A percentile compares a stretch with the other conserved stretches of the same genome.
Evolutionary conservation across 2,329 filamentous ascomycete genomes (phyloP).

Genomic region (Trichoderma harzianum): DNA sequence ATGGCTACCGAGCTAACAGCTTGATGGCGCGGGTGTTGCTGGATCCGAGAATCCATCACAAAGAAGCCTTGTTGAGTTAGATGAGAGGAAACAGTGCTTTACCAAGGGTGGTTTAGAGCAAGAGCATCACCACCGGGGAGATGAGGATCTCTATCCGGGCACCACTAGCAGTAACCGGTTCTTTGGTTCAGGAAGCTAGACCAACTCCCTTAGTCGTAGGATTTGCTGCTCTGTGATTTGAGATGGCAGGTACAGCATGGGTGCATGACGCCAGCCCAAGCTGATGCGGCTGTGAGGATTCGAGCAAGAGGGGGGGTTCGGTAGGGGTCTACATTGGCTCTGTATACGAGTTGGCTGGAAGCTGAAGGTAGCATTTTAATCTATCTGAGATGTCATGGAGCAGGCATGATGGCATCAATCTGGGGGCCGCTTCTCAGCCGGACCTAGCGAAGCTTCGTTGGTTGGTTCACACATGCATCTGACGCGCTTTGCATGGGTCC

Average conservation of each 20-base stretch:
- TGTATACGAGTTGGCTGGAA: not conserved
- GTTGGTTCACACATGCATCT: not conserved
- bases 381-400: not conserved
- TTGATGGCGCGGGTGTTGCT: not conserved
- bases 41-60: not conserved
- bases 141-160: constrained; percentile 1
- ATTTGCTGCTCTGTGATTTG: not conserved
- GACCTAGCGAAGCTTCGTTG: not conserved
- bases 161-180: not conserved
- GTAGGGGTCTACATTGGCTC: not conserved
- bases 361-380: not conserved
- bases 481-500: not conserved
- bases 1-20: not conserved
- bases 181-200: not conserved
- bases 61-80: not conserved
- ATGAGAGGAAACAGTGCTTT: not conserved
- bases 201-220: not conserved
- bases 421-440: not conserved
- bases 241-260: not conserved
- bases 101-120: not conserved
- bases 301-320: not conserved
- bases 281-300: not conserved
- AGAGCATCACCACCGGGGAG: not conserved
- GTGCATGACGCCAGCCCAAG: not conserved
- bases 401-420: not conserved